These are phyloP conservation scores for Lepidopterella palustris DNA, from an alignment of 495 filamentous ascomycete species.

Conservation along the genomic window DNA sequence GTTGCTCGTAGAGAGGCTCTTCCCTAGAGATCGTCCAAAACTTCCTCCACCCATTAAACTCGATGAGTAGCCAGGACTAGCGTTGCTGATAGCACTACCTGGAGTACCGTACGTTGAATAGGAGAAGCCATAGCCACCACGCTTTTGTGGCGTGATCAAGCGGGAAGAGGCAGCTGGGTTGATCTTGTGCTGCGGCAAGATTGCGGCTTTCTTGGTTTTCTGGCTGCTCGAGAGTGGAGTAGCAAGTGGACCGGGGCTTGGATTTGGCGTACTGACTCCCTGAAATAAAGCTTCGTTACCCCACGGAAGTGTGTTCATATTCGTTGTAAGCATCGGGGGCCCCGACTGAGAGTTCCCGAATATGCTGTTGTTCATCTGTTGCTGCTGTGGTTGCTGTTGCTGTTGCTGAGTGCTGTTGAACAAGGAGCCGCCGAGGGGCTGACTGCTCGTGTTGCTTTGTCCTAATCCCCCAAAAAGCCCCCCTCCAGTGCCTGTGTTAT, in stretches of 20 bases:
- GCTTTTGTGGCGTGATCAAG: slow-evolving; percentile 72
- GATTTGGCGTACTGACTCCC: slow-evolving; percentile 54
- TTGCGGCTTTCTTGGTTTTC: slow-evolving; percentile 66
- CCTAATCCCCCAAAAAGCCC: slow-evolving; percentile 31
- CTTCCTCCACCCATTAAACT: slow-evolving; percentile 60
- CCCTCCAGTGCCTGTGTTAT: slow-evolving; percentile 35
- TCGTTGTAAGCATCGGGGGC: slow-evolving; percentile 54
- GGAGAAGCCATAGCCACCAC: slow-evolving; percentile 69
- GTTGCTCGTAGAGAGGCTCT: slow-evolving; percentile 63
- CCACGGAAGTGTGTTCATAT: slow-evolving; percentile 74
- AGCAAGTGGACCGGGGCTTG: slow-evolving; percentile 73
- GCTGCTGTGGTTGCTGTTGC: slow-evolving; percentile 29
- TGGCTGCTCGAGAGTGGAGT: slow-evolving; percentile 71
- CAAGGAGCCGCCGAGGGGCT: slow-evolving; percentile 25
- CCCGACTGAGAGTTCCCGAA: slow-evolving; percentile 54
- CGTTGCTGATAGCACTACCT: slow-evolving; percentile 56
- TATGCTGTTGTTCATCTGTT: slow-evolving; percentile 41
- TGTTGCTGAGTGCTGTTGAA: slow-evolving; percentile 34
- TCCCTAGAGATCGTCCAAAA: slow-evolving; percentile 48
- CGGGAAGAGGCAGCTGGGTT: slow-evolving; percentile 72
- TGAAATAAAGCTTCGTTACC: slow-evolving; percentile 75
- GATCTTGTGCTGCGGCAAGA: slow-evolving; percentile 81
- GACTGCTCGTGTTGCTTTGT: slow-evolving; percentile 26
- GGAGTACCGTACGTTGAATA: slow-evolving; percentile 86
- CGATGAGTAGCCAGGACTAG: slow-evolving; percentile 60